These are phyloP conservation scores for Penicillium cosmopolitanum DNA, from an alignment of 495 filamentous ascomycete genomes.

Conservation along the genomic window DNA sequence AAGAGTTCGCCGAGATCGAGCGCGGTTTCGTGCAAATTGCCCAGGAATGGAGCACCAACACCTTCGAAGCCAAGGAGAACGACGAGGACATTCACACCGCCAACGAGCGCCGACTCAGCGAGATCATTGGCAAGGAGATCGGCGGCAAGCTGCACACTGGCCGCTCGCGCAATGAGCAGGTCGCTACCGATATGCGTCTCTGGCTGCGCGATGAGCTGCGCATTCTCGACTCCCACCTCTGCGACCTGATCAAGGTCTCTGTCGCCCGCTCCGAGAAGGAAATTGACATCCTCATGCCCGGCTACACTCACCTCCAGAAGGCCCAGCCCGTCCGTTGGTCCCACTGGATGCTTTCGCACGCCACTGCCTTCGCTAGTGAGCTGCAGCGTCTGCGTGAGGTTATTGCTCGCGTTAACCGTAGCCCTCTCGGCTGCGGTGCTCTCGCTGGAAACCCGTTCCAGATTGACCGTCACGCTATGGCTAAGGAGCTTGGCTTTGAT, in stretches of 20 bases:
- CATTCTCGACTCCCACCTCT: slow-evolving; percentile 69
- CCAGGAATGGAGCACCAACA: slow-evolving; percentile 69
- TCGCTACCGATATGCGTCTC: slow-evolving; percentile 90
- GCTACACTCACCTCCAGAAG: slow-evolving; percentile 90
- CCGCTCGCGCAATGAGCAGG: slow-evolving; percentile 89
- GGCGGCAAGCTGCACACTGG: slow-evolving; percentile 95
- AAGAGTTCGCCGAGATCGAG: slow-evolving; percentile 79
- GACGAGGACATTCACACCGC: slow-evolving; percentile 84
- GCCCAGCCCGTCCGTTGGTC: slow-evolving; percentile 89
- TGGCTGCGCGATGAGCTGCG: slow-evolving; percentile 84
- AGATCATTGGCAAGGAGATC: slow-evolving; percentile 84
- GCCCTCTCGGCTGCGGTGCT: slow-evolving; percentile 82
- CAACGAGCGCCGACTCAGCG: slow-evolving; percentile 87
- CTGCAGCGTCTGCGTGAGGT: slow-evolving; percentile 80
- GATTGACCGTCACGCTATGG: slow-evolving; percentile 87
- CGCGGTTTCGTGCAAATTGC: slow-evolving; percentile 70
- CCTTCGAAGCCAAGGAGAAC: slow-evolving; percentile 50
- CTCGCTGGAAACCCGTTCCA: slow-evolving; percentile 91
- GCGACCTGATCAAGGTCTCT: slow-evolving; percentile 71
- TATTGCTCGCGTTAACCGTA: slow-evolving; percentile 72
- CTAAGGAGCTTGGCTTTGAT: slow-evolving; percentile 85
- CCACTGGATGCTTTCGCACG: slow-evolving; percentile 85
- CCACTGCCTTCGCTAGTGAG: slow-evolving; percentile 73
- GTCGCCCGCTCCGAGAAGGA: slow-evolving; percentile 77
- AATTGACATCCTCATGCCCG: slow-evolving; percentile 65